Conservation (phyloP, 2,329 filamentous ascomycete species). For the Diaporthe aspalathi region DNA sequence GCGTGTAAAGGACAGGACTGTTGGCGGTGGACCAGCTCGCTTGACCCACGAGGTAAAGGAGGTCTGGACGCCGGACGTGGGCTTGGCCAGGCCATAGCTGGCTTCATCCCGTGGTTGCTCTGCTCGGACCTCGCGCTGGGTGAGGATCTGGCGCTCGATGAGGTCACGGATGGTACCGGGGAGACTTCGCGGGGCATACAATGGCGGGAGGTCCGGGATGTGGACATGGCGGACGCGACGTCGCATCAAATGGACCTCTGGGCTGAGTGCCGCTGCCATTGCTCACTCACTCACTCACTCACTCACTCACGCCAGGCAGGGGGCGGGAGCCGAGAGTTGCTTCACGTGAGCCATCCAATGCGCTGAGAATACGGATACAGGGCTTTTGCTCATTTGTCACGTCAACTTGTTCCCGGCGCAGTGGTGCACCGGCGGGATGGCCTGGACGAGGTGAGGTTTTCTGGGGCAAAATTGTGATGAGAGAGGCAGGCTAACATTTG, state of each 20-base stretch:
- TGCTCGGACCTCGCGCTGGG: neutral
- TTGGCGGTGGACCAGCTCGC: slow-evolving; percentile 35
- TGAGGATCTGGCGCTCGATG: slow-evolving; percentile 25
- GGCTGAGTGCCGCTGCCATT: slow-evolving; percentile 31
- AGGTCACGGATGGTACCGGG: slow-evolving; percentile 20
- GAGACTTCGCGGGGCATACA: slow-evolving; percentile 27
- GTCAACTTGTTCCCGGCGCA: no score
- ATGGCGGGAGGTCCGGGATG: slow-evolving; percentile 35
- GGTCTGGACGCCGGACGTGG: neutral
- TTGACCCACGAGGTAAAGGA: slow-evolving; percentile 22
- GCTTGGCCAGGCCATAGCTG: neutral
- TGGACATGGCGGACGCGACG: slow-evolving; percentile 37
- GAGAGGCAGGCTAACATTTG: neutral
- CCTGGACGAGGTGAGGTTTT: neutral
- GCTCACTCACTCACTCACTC: slow-evolving; percentile 1
- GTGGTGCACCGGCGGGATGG: neutral
- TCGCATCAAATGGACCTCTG: slow-evolving; percentile 29
- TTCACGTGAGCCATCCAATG: neutral
- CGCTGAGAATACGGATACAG: accelerated
- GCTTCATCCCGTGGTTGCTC: neutral
- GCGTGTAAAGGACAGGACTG: slow-evolving; percentile 37
- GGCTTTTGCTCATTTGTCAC: no score
- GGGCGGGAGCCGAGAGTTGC: neutral
- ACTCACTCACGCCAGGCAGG: neutral
- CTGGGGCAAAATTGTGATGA: neutral